Percentiles rank a stretch among this genome's conserved stretches.
Conservation (phyloP, 805 yeast genomes). For the Nakazawaea sp. region DNA sequence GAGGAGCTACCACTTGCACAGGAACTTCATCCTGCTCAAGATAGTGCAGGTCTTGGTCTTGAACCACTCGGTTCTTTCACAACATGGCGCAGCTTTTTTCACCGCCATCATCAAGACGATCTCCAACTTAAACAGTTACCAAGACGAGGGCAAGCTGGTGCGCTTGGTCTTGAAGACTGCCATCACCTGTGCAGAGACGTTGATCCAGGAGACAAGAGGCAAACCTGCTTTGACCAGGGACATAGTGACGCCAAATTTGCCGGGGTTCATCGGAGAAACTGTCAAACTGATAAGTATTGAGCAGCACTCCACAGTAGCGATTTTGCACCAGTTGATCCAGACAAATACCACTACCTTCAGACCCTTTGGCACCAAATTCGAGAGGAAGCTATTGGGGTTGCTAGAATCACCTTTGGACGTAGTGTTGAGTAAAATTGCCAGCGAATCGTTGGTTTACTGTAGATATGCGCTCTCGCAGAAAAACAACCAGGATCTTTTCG, state of each 20-base stretch:
- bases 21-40: slow-evolving; percentile 57
- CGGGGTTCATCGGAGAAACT: slow-evolving; percentile 48
- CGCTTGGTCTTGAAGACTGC: slow-evolving; percentile 25
- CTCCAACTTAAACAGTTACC: slow-evolving; percentile 29
- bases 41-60: slow-evolving; percentile 34
- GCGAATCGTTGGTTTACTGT: slow-evolving; percentile 46
- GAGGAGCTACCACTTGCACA: slow-evolving; percentile 34
- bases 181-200: slow-evolving; percentile 32
- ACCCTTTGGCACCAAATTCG: slow-evolving; percentile 65
- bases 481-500: slow-evolving; percentile 40
- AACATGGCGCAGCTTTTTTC: slow-evolving; percentile 33
- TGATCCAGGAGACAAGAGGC: slow-evolving; percentile 52
- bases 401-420: slow-evolving; percentile 26
- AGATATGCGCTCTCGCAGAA: slow-evolving; percentile 48
- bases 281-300: slow-evolving; percentile 37
- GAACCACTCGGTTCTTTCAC: slow-evolving; percentile 30
- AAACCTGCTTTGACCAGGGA: slow-evolving; percentile 84
- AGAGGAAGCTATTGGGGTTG: slow-evolving; percentile 33
- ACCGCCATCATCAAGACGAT: slow-evolving; percentile 33
- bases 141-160: slow-evolving; percentile 23
- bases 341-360: slow-evolving; percentile 75
- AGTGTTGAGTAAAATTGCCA: slow-evolving; percentile 30
- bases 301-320: slow-evolving; percentile 29
- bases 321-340: slow-evolving; percentile 36
- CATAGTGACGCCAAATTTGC: slow-evolving; percentile 70